Evolutionary conservation across 106 monocot species (phyloP).

Genomic region (Allium cepa): DNA sequence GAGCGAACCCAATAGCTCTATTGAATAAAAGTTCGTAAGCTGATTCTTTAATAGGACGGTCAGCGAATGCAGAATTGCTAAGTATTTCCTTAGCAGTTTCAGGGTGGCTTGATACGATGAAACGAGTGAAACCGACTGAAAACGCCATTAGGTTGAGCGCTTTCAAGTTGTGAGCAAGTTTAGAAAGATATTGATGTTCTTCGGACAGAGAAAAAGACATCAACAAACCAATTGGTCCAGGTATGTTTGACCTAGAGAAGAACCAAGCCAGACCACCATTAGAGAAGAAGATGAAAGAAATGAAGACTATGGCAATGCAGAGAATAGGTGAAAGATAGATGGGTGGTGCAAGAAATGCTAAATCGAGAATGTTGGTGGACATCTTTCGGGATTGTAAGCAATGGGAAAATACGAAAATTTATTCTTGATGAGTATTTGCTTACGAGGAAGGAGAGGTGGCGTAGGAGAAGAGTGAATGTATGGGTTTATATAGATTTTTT

Average conservation of each 20-base stretch:
- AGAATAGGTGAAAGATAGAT: constrained; percentile 1
- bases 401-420: no score
- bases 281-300: constrained; percentile 9
- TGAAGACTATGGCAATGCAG: not conserved
- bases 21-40: constrained; percentile 17
- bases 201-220: constrained; percentile 1
- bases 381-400: not conserved
- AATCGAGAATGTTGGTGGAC: not conserved
- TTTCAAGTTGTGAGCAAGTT: not conserved
- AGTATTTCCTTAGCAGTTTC: constrained; percentile 20
- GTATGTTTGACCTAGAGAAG: not conserved
- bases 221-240: constrained; percentile 5
- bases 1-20: constrained; percentile 19
- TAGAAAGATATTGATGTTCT: not conserved
- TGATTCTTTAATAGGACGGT: constrained; percentile 14
- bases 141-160: constrained; percentile 17
- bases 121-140: constrained; percentile 21
- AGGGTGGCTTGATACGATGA: constrained; percentile 14
- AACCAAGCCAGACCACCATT: constrained; percentile 15
- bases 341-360: not conserved
- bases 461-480: not conserved
- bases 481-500: not conserved
- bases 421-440: not conserved
- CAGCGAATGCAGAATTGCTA: constrained; percentile 11
- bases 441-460: not conserved